These are phyloP conservation scores for Coemansia sp. DNA, from an alignment of 371 early-diverging fungal species.

Conservation along the genomic window DNA sequence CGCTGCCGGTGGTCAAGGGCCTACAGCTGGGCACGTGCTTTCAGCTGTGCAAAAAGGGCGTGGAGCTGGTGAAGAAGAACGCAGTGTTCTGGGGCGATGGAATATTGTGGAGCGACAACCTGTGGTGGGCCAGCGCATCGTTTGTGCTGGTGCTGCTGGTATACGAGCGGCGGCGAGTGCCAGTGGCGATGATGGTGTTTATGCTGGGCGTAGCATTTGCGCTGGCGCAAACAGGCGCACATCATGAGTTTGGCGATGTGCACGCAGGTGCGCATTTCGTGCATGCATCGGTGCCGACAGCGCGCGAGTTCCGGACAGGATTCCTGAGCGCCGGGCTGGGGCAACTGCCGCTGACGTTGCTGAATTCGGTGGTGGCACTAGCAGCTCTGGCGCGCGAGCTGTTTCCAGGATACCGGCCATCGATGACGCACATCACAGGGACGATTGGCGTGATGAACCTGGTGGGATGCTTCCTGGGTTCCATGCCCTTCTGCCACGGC, in stretches of 20 bases:
- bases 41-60: constrained; percentile 71
- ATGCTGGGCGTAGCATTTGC: constrained; percentile 72
- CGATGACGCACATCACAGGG: constrained; percentile 62
- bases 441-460: constrained; percentile 84
- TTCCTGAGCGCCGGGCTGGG: constrained; percentile 81
- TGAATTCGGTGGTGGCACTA: constrained; percentile 85
- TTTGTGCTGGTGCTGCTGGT: constrained; percentile 67
- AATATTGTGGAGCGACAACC: constrained; percentile 75
- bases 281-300: constrained; percentile 60
- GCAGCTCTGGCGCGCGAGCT: constrained; percentile 77
- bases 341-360: constrained; percentile 80
- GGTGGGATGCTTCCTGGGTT: constrained; percentile 82
- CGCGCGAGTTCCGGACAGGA: constrained; percentile 66
- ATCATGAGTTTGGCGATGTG: constrained; percentile 52
- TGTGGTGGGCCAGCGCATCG: constrained; percentile 65
- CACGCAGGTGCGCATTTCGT: constrained; percentile 62
- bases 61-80: constrained; percentile 55
- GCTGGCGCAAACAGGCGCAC: constrained; percentile 54
- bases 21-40: constrained; percentile 87
- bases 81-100: constrained; percentile 52
- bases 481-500: constrained; percentile 82
- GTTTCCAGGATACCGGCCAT: constrained; percentile 62
- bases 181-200: constrained; percentile 74
- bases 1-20: constrained; percentile 77
- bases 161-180: constrained; percentile 65